These are phyloP conservation scores for Magnaporthiopsis rhizophila DNA, from an alignment of 2,329 filamentous ascomycete genomes.

Conservation along the genomic window DNA sequence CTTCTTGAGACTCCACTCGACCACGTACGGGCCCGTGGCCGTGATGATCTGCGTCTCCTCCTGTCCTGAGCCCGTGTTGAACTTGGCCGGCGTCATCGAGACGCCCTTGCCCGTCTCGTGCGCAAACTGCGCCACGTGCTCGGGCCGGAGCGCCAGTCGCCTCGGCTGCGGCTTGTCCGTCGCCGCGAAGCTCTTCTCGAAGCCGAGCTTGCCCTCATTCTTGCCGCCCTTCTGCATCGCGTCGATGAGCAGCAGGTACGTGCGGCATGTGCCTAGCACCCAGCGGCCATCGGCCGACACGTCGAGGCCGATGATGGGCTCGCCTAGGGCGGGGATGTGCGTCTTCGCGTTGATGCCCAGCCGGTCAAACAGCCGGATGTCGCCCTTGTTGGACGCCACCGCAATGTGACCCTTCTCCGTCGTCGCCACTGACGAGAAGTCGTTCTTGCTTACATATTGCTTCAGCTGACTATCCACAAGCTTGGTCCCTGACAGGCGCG, in stretches of 20 bases:
- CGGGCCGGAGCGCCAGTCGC: constrained; percentile 78
- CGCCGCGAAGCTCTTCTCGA: constrained; percentile 87
- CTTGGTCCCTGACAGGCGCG: constrained; percentile 82
- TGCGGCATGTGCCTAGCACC: constrained; percentile 89
- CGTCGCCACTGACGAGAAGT: constrained; percentile 88
- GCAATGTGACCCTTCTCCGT: constrained; percentile 96
- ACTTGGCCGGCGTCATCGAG: constrained; percentile 83
- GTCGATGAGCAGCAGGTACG: constrained; percentile 91
- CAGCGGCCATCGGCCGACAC: constrained; percentile 93
- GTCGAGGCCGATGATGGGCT: constrained; percentile 90
- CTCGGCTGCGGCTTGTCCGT: constrained; percentile 90
- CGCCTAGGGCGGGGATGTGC: constrained; percentile 87
- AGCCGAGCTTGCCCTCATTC: constrained; percentile 96
- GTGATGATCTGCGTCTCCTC: constrained; percentile 93
- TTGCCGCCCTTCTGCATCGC: constrained; percentile 85
- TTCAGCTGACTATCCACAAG: constrained; percentile 89
- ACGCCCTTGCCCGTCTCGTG: constrained; percentile 87
- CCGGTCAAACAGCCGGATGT: constrained; percentile 90
- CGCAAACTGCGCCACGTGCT: constrained; percentile 94
- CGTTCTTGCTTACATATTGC: constrained; percentile 94
- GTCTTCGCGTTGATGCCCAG: constrained; percentile 97
- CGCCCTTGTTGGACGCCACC: constrained; percentile 94
- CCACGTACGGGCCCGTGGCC: constrained; percentile 90
- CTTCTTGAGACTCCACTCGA: constrained; percentile 95
- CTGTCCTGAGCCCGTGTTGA: constrained; percentile 78